Base-by-base conservation (phyloP, 139 green algal species). In the Chlorella ohadii region DNA sequence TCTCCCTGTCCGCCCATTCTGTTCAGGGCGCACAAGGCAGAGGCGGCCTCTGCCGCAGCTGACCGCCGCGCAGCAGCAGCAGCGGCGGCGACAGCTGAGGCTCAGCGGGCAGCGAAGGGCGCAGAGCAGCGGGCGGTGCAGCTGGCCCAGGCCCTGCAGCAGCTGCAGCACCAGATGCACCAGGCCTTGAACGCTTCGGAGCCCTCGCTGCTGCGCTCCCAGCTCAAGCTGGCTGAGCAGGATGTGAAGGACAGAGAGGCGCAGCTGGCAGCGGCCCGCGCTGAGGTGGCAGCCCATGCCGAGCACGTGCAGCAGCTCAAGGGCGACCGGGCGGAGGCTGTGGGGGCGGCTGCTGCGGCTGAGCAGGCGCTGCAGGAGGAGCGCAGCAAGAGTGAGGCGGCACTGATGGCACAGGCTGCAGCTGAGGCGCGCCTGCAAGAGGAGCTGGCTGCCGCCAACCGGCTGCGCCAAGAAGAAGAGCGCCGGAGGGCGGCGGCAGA, bases 391-490 rank as follows among this genome's bases (percentile, higher is more conserved):
- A 9, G 55, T 9, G 51, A 31, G 4, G 47, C 33, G 33, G 51
- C 31, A 3, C 27, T 55, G 25, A 55, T 17, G 73, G n/a, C 25
- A 22, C 51, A 12, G 73, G 3, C 51, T 0, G 73, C 20, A 5
- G 73, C 47, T 17, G 51, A 51, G 7, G 31, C 51, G 17, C 3
- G 33, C 31, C 55, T 80, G 33, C 31, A 15, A 1, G 73, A 66
- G n/a, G 41, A 68, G 73, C 73, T 80, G 73, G 73, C 73, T 3
- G 31, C 55, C 19, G 73, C 51, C 73, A 80, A 80, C 22, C 25
- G 4, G 0, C 55, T 22, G 31, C 15, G 56, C 15, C 73, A 80
- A 47, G 16, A 63, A 11, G 13, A 9, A 2, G 72, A 73, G 34
- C 7, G 66, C 34, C 17, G 66, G 1, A 34, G 6, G 17, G 34